Evolutionary conservation across 305 asterid species (phyloP), one percentile per base, ranked within the genome.

Genomic region (Fraxinus angustifolia): DNA sequence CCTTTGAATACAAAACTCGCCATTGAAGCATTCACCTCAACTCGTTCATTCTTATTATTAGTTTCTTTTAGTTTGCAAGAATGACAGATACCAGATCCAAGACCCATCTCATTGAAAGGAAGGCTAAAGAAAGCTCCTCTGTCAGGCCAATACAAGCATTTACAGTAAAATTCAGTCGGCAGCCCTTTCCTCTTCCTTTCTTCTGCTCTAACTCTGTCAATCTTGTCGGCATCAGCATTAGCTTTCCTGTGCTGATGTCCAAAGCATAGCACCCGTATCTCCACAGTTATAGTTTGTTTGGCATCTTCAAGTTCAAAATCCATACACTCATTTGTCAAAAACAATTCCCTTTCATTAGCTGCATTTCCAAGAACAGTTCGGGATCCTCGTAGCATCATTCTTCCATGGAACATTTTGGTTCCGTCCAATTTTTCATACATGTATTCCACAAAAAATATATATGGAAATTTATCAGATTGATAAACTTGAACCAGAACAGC

Each of bases 111-210:
- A 62, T 79, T 85, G 79, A 65, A 38, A 53, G 92, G 92, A 77
- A 94, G 92, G 77, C 88, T 86, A 86, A 92, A 90, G 91, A 96
- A 96, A 83, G 97, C 98, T 81, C 99, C 98, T 86, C 86, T 91
- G 79, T 92, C 95, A 34, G 98, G 98, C 80, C 86, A 88, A 86
- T 93, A 96, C 85, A 96, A 87, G 82, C 97, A 92, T 90, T 89
- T 92, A 89, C 99, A 96, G 86, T 91, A 94, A 83, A 90, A 96
- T 81, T 92, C 98, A 73, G 86, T 83, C 16, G 92, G 87, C 82
- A 93, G 82, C 5, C 94, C 98, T 81, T 92, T 91, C 88, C 74
- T 90, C 87, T 89, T 93, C 86, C 94, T 88, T 65, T 96, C 98
- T 78, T 93, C 97, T 19, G 97, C 95, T 82, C 90, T 91, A 80